Conservation (phyloP, 257 asterid genomes). For the Jaltomata sinuosa region DNA sequence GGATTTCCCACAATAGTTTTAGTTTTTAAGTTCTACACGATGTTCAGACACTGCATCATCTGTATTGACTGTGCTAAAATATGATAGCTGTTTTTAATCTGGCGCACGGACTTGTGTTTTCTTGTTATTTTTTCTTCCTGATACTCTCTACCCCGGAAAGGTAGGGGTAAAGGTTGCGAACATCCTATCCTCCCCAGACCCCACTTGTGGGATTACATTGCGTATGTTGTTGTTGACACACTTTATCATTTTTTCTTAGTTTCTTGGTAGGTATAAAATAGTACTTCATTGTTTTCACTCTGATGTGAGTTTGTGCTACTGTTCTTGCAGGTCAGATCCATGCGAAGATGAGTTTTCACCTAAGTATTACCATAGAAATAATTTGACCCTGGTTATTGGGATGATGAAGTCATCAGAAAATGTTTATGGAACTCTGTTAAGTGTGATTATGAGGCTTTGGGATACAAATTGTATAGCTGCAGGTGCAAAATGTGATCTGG, state of each 20-base stretch:
- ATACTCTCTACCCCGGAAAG: background rate
- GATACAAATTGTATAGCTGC: constrained; percentile 35
- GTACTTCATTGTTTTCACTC: background rate
- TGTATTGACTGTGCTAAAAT: background rate
- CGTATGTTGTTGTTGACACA: background rate
- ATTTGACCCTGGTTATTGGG: constrained; percentile 49
- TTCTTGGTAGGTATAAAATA: background rate
- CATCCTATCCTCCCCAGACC: background rate
- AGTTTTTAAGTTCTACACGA: background rate
- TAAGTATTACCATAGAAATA: constrained; percentile 54
- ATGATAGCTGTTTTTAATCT: background rate
- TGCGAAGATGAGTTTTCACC: constrained; percentile 33
- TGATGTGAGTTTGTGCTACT: constrained; percentile 9
- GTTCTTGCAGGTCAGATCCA: constrained; percentile 61
- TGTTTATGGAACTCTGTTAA: constrained; percentile 33
- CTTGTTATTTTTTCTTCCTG: background rate
- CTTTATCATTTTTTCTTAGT: background rate
- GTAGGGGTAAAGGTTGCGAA: background rate
- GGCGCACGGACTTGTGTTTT: background rate
- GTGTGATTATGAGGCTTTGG: constrained; percentile 46
- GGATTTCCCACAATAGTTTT: background rate
- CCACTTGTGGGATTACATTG: background rate
- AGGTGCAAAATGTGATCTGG: constrained; percentile 34
- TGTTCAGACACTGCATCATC: background rate
- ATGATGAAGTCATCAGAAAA: constrained; percentile 45